A percentile compares a stretch with the other conserved stretches of the same genome.
Conservation (phyloP, 1,284 basidiomycete species). For the Leccinum angustisporum region DNA sequence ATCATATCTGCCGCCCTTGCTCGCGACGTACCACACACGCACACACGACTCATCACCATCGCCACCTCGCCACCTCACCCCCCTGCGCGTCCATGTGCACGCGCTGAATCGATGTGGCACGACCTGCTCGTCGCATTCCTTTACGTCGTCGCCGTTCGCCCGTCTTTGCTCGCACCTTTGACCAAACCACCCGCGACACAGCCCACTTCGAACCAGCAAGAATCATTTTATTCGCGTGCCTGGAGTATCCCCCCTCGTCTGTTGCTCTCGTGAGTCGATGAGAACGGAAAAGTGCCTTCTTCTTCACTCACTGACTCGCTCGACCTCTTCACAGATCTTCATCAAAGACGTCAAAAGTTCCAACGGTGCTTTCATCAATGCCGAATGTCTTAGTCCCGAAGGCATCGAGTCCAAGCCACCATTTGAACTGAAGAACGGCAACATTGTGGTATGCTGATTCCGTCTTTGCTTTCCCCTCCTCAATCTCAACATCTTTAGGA, state of each 20-base stretch:
- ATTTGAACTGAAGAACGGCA: conserved; percentile 92
- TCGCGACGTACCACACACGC: no score
- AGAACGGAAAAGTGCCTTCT: no score
- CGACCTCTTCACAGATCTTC: conserved; percentile 64
- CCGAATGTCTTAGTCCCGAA: conserved; percentile 88
- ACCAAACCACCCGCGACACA: not conserved
- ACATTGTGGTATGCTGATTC: conserved; percentile 69
- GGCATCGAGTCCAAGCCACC: conserved; percentile 92
- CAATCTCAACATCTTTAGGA: conserved; percentile 40
- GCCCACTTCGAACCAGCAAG: not conserved
- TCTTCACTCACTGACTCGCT: not conserved
- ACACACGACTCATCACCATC: no score
- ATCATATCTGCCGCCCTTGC: no score
- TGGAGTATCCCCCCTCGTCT: no score
- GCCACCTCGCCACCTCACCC: no score
- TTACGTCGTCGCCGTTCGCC: no score
- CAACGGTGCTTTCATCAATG: conserved; percentile 98
- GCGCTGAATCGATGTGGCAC: no score
- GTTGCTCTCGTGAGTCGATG: no score
- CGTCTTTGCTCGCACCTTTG: not conserved
- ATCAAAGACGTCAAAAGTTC: conserved; percentile 78
- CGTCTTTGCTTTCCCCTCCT: conserved; percentile 38
- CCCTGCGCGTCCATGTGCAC: no score
- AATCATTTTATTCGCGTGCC: not conserved
- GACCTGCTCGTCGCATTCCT: no score